A percentile compares a stretch with the other conserved stretches of the same genome.
These are phyloP conservation scores for Lomentospora prolificans DNA, from an alignment of 2,329 filamentous ascomycete species.

Conservation along the genomic window DNA sequence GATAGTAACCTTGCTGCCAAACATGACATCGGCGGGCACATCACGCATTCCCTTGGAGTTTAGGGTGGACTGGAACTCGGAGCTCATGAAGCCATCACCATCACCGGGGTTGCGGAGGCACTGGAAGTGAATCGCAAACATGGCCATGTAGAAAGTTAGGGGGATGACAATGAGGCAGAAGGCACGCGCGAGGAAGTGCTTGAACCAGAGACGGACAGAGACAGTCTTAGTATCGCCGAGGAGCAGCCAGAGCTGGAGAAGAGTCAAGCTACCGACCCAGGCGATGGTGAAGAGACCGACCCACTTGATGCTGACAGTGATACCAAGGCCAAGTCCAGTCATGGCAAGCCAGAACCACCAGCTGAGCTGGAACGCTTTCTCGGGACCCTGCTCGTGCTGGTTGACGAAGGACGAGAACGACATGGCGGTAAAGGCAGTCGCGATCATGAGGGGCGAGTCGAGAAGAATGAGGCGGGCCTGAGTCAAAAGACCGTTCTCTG, in stretches of 20 bases:
- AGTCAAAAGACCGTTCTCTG: conserved; percentile 90
- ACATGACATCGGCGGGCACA: conserved; percentile 81
- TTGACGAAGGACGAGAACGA: conserved; percentile 91
- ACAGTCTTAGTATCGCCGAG: conserved; percentile 84
- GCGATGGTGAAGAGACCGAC: conserved; percentile 97
- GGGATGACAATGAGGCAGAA: conserved; percentile 92
- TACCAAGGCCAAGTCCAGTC: conserved; percentile 78
- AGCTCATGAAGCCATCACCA: conserved; percentile 98
- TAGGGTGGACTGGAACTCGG: conserved; percentile 94
- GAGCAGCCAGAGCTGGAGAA: conserved; percentile 89
- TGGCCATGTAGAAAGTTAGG: conserved; percentile 81
- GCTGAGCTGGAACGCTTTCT: conserved; percentile 73
- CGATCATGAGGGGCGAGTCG: conserved; percentile 87
- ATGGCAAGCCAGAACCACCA: conserved; percentile 98
- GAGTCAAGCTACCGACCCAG: conserved; percentile 87
- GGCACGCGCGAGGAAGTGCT: conserved; percentile 83
- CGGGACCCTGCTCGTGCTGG: conserved; percentile 86
- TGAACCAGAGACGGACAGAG: conserved; percentile 75
- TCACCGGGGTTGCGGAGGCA: conserved; percentile 92
- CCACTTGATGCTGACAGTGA: conserved; percentile 96
- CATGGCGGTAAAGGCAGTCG: conserved; percentile 83
- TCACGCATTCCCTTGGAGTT: conserved; percentile 97
- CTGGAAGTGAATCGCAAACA: conserved; percentile 95
- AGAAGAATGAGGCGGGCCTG: conserved; percentile 93
- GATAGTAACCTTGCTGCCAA: conserved; percentile 76